Evolutionary conservation across 2,329 filamentous ascomycete genomes (phyloP).

Genomic region (Exophiala spinifera): DNA sequence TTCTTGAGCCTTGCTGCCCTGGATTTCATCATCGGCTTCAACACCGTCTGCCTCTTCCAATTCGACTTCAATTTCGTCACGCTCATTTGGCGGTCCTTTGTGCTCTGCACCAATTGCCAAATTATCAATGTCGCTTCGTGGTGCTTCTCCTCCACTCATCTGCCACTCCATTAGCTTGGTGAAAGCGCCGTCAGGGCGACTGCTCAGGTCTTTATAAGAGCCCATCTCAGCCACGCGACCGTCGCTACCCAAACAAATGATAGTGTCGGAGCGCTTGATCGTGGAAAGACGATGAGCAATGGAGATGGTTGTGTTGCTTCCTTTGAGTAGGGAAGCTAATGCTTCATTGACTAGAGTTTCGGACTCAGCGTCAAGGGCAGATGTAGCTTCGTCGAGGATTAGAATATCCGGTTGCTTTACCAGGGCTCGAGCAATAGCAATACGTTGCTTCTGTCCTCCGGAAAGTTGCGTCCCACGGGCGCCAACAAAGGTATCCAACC

Average conservation of each 20-base stretch:
- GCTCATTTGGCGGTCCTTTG: slow-evolving; percentile 42
- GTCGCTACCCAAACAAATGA: slow-evolving; percentile 84
- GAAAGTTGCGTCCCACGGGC: slow-evolving; percentile 89
- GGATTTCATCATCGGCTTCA: slow-evolving; percentile 36
- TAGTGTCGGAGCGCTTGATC: slow-evolving; percentile 91
- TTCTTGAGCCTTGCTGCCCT: slow-evolving; percentile 25
- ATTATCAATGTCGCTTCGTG: slow-evolving; percentile 17
- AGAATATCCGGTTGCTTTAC: slow-evolving; percentile 96
- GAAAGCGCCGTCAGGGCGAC: slow-evolving; percentile 75
- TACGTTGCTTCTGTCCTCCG: slow-evolving; percentile 95
- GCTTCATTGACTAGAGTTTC: slow-evolving; percentile 96
- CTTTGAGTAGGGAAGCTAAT: slow-evolving; percentile 72
- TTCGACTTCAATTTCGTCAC: slow-evolving; percentile 50
- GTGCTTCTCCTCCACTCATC: slow-evolving; percentile 74
- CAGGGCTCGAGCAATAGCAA: slow-evolving; percentile 90
- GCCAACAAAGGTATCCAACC: slow-evolving; percentile 89
- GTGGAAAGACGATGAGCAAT: slow-evolving; percentile 95
- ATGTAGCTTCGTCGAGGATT: slow-evolving; percentile 94
- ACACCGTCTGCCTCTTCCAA: slow-evolving; percentile 37
- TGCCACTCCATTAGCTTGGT: slow-evolving; percentile 99
- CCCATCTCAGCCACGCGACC: slow-evolving; percentile 90
- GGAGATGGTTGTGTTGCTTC: slow-evolving; percentile 92
- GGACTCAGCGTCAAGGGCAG: slow-evolving; percentile 90
- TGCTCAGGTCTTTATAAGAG: slow-evolving; percentile 72
- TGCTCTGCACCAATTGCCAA: slow-evolving; percentile 29